Conservation (phyloP, 345 rosid species). For the Tarenaya hassleriana region DNA sequence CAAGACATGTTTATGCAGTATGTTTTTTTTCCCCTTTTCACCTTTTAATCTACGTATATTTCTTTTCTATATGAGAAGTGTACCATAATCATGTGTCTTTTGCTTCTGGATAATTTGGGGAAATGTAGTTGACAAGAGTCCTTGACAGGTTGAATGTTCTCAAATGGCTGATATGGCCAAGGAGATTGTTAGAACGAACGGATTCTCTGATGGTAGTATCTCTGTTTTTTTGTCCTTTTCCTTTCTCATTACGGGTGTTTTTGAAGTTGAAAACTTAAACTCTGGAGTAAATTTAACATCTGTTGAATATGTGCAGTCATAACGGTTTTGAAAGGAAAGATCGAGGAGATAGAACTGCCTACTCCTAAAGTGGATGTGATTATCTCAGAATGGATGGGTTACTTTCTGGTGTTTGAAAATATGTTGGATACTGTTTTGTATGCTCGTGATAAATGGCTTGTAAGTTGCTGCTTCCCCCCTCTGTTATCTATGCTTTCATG, state of each 20-base stretch:
- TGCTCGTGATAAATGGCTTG: conserved; percentile 98
- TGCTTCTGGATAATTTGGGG: not conserved
- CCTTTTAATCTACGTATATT: not conserved
- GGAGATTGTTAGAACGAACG: conserved; percentile 82
- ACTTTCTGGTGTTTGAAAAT: conserved; percentile 90
- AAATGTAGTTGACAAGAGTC: conserved; percentile 9
- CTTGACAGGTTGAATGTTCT: conserved; percentile 77
- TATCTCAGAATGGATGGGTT: conserved; percentile 99
- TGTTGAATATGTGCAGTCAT: conserved; percentile 43
- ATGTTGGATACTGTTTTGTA: conserved; percentile 87
- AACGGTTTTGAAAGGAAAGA: conserved; percentile 95
- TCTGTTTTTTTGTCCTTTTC: not conserved
- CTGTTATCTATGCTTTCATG: not conserved
- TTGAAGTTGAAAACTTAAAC: not conserved
- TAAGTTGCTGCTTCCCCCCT: conserved; percentile 36
- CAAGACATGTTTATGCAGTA: conserved; percentile 89
- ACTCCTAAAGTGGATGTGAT: conserved; percentile 84
- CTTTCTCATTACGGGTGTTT: not conserved
- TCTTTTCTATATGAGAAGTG: not conserved
- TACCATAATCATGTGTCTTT: not conserved
- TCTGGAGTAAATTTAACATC: not conserved
- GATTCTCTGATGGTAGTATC: conserved; percentile 63
- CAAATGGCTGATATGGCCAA: conserved; percentile 93
- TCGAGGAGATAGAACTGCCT: conserved; percentile 94
- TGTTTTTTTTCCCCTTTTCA: conserved; percentile 11